phyloP scores from a whole-genome alignment of 768 basidiomycete species.

The Mycena sanguinolenta region DNA sequence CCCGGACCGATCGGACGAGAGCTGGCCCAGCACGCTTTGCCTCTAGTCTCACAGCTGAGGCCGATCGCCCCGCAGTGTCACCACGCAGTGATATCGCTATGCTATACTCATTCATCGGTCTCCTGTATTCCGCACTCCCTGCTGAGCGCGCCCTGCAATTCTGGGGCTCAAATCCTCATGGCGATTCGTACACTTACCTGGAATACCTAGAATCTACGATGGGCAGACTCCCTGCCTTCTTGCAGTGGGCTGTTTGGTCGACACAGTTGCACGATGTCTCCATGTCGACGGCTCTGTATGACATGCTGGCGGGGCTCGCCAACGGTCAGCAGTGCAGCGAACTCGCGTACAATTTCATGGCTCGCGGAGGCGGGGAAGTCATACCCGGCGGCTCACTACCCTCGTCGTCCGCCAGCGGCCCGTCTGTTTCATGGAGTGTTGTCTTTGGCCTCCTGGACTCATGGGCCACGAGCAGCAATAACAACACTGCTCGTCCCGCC shows the following conservation, averaged over 20 bases:
- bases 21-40: conserved; percentile 62
- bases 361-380: conserved; percentile 78
- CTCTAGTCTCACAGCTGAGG: conserved; percentile 56
- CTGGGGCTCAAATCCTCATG: conserved; percentile 76
- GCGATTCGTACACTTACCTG: conserved; percentile 61
- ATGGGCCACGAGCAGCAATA: conserved; percentile 63
- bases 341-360: conserved; percentile 90
- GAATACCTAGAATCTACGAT: conserved; percentile 72
- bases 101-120: conserved; percentile 86
- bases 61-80: conserved; percentile 52
- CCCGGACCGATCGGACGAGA: conserved; percentile 73
- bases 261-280: conserved; percentile 79
- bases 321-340: conserved; percentile 90
- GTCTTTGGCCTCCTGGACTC: conserved; percentile 83
- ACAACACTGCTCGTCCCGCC: conserved; percentile 54
- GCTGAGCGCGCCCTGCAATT: conserved; percentile 86
- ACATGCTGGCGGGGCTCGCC: conserved; percentile 89
- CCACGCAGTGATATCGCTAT: conserved; percentile 89
- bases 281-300: conserved; percentile 85
- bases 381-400: conserved; percentile 71
- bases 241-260: conserved; percentile 93
- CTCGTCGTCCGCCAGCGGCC: conserved; percentile 62
- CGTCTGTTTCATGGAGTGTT: conserved; percentile 81
- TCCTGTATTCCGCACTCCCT: conserved; percentile 81
- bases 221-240: conserved; percentile 78